A percentile compares a stretch with the other conserved stretches of the same genome.
phyloP scores from a whole-genome alignment of 768 basidiomycete genomes.

The Agaricus blazei region DNA sequence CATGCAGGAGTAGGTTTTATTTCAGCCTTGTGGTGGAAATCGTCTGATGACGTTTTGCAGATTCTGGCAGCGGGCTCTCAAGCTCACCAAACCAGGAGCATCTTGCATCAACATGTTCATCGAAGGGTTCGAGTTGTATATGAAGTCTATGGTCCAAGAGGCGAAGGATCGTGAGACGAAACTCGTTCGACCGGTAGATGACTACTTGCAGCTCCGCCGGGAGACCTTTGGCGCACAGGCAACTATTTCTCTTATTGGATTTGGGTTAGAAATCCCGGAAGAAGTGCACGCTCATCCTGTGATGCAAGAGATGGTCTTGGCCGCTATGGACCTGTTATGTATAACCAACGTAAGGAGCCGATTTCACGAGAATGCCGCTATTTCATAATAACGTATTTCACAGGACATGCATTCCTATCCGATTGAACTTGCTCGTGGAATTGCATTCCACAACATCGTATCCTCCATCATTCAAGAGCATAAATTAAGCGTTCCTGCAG shows the following conservation, averaged over 20 bases:
- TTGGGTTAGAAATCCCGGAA: constrained; percentile 18
- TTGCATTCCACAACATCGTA: constrained; percentile 17
- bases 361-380: neutral
- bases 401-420: constrained; percentile 20
- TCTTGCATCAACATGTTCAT: constrained; percentile 14
- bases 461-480: constrained; percentile 16
- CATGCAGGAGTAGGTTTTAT: constrained; percentile 3
- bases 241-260: constrained; percentile 13
- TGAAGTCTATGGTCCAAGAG: constrained; percentile 15
- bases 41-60: neutral
- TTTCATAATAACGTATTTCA: neutral
- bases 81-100: constrained; percentile 7
- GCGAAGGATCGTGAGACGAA: constrained; percentile 12
- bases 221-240: constrained; percentile 16
- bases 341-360: constrained; percentile 14
- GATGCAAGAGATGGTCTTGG: constrained; percentile 10
- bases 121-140: constrained; percentile 13
- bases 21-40: neutral
- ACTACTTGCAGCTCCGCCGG: constrained; percentile 16
- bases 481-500: constrained; percentile 11
- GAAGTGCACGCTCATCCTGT: constrained; percentile 17
- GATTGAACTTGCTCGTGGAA: constrained; percentile 15
- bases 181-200: constrained; percentile 9
- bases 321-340: constrained; percentile 14
- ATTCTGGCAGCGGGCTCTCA: constrained; percentile 15